phyloP scores from a whole-genome alignment of 192 early-diverging fungal genomes.

The Coemansia sp. region DNA sequence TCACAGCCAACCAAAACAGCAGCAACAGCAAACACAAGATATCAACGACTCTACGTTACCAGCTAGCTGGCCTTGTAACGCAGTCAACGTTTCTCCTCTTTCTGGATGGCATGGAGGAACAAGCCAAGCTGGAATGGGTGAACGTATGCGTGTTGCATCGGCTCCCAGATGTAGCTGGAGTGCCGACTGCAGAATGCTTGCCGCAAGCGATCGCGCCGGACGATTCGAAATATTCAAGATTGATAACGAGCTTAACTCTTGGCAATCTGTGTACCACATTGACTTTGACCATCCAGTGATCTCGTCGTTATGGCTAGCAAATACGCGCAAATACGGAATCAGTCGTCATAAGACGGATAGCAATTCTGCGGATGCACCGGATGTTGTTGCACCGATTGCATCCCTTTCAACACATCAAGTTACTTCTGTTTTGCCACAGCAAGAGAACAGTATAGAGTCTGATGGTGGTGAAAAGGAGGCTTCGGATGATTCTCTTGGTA shows the following conservation, averaged over 20 bases:
- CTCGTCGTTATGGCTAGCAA: constrained; percentile 47
- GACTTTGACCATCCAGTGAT: constrained; percentile 50
- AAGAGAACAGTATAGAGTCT: not conserved
- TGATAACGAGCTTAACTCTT: constrained; percentile 43
- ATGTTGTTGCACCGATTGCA: not conserved
- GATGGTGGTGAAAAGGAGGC: not conserved
- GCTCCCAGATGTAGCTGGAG: constrained; percentile 52
- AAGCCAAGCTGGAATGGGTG: constrained; percentile 32
- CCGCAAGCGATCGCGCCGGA: constrained; percentile 39
- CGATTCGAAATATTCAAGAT: constrained; percentile 51
- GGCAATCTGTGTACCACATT: constrained; percentile 44
- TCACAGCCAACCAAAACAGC: not conserved
- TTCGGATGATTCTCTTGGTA: not conserved
- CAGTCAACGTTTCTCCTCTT: constrained; percentile 43
- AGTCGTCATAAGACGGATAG: constrained; percentile 21
- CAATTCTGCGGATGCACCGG: not conserved
- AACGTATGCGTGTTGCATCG: constrained; percentile 50
- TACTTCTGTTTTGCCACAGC: not conserved
- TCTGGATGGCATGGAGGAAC: constrained; percentile 51
- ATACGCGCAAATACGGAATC: constrained; percentile 51
- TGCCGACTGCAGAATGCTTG: constrained; percentile 46
- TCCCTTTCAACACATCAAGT: constrained; percentile 24
- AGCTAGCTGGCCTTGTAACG: constrained; percentile 17
- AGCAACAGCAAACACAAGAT: too few relatives aligned
- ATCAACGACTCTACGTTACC: not conserved